Evolutionary conservation across 306 rosid species (phyloP).

Genomic region (Rosa chinensis): DNA sequence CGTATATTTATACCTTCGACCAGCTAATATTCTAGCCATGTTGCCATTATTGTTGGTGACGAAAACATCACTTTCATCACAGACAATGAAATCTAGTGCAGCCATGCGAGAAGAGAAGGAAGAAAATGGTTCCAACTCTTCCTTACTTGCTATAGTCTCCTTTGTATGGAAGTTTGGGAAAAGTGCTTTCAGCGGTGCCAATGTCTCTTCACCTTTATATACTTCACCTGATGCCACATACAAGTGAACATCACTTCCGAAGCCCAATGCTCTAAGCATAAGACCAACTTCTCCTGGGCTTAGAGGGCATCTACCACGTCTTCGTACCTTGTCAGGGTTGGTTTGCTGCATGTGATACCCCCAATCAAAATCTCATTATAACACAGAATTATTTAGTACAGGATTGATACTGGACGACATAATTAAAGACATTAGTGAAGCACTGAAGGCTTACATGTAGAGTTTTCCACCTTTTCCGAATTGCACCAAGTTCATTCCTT

Average conservation of each 20-base stretch:
- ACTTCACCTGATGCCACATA: conserved; percentile 96
- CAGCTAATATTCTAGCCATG: conserved; percentile 94
- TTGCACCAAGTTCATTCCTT: conserved; percentile 63
- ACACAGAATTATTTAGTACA: conserved; percentile 6
- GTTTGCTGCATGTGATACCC: conserved; percentile 44
- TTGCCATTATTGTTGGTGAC: conserved; percentile 93
- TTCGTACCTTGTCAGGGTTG: conserved; percentile 76
- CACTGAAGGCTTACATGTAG: conserved; percentile 58
- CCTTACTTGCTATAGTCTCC: conserved; percentile 62
- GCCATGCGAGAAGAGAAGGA: conserved; percentile 96
- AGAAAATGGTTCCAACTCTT: conserved; percentile 69
- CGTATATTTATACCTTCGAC: conserved; percentile 56
- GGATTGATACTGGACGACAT: background rate
- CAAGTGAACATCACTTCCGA: conserved; percentile 63
- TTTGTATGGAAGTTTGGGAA: conserved; percentile 81
- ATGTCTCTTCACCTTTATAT: conserved; percentile 74
- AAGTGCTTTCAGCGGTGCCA: conserved; percentile 73
- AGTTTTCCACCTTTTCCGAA: conserved; percentile 80
- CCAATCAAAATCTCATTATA: conserved; percentile 24
- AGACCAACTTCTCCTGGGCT: conserved; percentile 95
- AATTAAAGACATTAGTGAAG: conserved; percentile 18
- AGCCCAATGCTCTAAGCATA: conserved; percentile 85
- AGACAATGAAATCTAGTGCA: conserved; percentile 77
- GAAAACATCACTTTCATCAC: conserved; percentile 82
- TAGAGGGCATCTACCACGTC: conserved; percentile 93